phyloP scores from a whole-genome alignment of 2,329 filamentous ascomycete species.

The Talaromyces pinophilus region DNA sequence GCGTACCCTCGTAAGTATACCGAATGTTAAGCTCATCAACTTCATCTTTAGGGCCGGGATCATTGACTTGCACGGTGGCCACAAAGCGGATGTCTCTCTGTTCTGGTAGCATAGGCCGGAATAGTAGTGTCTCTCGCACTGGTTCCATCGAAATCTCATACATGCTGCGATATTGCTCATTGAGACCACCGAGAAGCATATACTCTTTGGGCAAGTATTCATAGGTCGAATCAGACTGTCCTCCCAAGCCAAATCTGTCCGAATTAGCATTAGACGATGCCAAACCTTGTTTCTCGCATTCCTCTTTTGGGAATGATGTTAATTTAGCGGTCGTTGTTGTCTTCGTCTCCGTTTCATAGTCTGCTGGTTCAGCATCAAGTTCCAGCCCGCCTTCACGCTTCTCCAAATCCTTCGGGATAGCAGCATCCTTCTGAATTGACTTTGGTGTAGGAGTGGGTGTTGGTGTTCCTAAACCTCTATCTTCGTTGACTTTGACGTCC shows the following conservation, averaged over 20 bases:
- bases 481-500: slow-evolving; percentile 2
- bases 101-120: slow-evolving; percentile 47
- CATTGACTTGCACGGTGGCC: slow-evolving; percentile 34
- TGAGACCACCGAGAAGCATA: slow-evolving; percentile 48
- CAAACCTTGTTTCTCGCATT: slow-evolving; percentile 46
- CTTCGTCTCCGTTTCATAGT: slow-evolving; percentile 26
- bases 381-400: slow-evolving; percentile 30
- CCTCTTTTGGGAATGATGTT: slow-evolving; percentile 21
- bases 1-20: slow-evolving; percentile 57
- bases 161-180: slow-evolving; percentile 46
- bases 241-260: slow-evolving; percentile 48
- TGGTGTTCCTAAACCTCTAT: background rate
- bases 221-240: slow-evolving; percentile 51
- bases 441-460: slow-evolving; percentile 17
- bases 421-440: background rate
- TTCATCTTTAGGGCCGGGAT: slow-evolving; percentile 25
- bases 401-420: slow-evolving; percentile 27
- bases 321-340: slow-evolving; percentile 18
- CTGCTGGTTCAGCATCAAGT: slow-evolving; percentile 33
- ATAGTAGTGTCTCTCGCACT: slow-evolving; percentile 46
- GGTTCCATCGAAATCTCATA: slow-evolving; percentile 46
- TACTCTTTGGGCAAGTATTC: slow-evolving; percentile 56
- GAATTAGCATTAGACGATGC: slow-evolving; percentile 35
- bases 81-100: slow-evolving; percentile 46
- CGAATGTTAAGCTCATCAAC: slow-evolving; percentile 21